Evolutionary conservation across 495 filamentous ascomycete species (phyloP), one percentile per base, ranked within the genome.

Genomic region (Hypoxylon rickii): DNA sequence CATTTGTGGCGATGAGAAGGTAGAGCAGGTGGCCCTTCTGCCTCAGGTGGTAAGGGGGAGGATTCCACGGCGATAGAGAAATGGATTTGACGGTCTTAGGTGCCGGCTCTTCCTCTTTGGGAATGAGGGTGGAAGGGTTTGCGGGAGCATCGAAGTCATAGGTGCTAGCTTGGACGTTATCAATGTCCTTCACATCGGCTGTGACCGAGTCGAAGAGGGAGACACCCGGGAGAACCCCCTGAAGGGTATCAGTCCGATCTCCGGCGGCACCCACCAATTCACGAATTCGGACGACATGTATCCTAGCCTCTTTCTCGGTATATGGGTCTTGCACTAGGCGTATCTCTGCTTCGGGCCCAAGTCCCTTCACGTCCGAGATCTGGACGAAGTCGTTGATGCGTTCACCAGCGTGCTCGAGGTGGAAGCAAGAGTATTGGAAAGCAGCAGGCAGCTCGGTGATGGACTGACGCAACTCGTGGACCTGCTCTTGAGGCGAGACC

Each of bases 341-440:
- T 32, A 97, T 77, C 68, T 89, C 86, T 8, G 91, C 86, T 47
- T 87, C 86, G 7, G 85, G 73, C 31, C 79, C 81, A 22, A 97
- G 79, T 36, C 79, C 92, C n/a, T 84, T 78, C 16, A 97, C 88
- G 69, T 97, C 95, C 19, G 92, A 94, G 37, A 99, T 78, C 74
- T 96, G 90, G 49, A 93, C 77, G 60, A 92, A 97, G 74, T 99
- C 95, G 69, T 97, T 97, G 78, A 97, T 87, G 36, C 88, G 85
- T 64, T 86, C 74, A 46, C 88, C 87, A 16, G 90, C 83, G 75
- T 89, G 84, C 69, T 97, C 92, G 34, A 99, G 84, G 73, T 97
- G 95, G 79, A 99, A 99, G 77, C 95, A 99, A 33, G 95, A 93
- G 76, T 97, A 97, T 73, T 96, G 92, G 73, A 96, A 88, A 44